Conservation (phyloP, 2,329 filamentous ascomycete genomes). For the Fusarium camptoceras region DNA sequence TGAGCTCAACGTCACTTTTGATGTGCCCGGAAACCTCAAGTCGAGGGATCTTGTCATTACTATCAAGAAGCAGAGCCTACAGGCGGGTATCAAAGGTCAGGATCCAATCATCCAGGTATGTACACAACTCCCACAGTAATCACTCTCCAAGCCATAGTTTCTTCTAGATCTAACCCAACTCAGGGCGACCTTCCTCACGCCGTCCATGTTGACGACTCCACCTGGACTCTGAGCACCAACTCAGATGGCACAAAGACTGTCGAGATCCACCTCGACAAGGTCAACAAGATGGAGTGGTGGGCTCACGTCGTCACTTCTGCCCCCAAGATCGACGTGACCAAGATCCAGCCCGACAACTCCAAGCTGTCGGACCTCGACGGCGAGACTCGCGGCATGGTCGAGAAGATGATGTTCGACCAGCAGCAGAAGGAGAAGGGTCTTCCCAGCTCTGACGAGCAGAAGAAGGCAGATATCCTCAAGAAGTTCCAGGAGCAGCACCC, state of each 20-base stretch:
- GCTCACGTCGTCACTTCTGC: constrained; percentile 87
- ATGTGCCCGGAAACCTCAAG: constrained; percentile 85
- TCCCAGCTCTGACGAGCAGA: constrained; percentile 92
- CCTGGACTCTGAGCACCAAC: constrained; percentile 87
- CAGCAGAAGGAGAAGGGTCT: constrained; percentile 92
- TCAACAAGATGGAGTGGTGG: constrained; percentile 99
- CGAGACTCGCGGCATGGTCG: constrained; percentile 95
- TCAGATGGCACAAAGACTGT: constrained; percentile 75
- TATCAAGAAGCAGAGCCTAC: constrained; percentile 81
- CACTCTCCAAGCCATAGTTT: background rate
- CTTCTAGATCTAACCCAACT: background rate
- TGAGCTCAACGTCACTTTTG: constrained; percentile 84
- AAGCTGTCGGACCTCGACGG: constrained; percentile 94
- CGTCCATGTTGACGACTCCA: constrained; percentile 86
- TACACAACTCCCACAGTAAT: constrained; percentile 18
- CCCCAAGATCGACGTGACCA: constrained; percentile 92
- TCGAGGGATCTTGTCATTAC: constrained; percentile 85
- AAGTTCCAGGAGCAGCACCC: constrained; percentile 88
- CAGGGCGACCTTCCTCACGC: constrained; percentile 88
- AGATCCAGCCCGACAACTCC: constrained; percentile 93
- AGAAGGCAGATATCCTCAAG: constrained; percentile 91
- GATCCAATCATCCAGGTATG: constrained; percentile 83
- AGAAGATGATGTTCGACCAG: constrained; percentile 99
- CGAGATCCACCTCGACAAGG: constrained; percentile 91
- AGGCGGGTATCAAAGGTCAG: constrained; percentile 88